A percentile compares a stretch with the other conserved stretches of the same genome.
phyloP scores from a whole-genome alignment of 2,329 filamentous ascomycete genomes.

The Aspergillus ochraceoroseus region DNA sequence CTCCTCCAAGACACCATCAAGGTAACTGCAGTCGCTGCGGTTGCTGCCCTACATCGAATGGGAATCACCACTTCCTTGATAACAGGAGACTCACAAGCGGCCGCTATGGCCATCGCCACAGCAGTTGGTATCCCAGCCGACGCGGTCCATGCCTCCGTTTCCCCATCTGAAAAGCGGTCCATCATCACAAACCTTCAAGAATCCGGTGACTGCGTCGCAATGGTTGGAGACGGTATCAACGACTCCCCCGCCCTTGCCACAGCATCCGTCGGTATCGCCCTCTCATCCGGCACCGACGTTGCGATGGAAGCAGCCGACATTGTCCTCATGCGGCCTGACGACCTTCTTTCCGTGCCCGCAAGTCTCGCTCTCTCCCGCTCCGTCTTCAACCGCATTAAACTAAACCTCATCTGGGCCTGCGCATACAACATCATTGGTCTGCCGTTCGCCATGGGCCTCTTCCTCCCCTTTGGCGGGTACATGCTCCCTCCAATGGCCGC shows the following conservation, averaged over 20 bases:
- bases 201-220: conserved; percentile 73
- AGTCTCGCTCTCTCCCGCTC: conserved; percentile 73
- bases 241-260: conserved; percentile 93
- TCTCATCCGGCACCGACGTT: conserved; percentile 88
- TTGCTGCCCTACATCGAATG: conserved; percentile 77
- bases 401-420: conserved; percentile 90
- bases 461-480: conserved; percentile 80
- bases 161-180: conserved; percentile 82
- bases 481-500: conserved; percentile 87
- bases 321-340: conserved; percentile 87
- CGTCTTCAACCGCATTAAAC: conserved; percentile 88
- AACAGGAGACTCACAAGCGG: conserved; percentile 82
- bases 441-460: conserved; percentile 94
- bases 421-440: conserved; percentile 87
- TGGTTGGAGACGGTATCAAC: conserved; percentile 98
- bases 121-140: conserved; percentile 72
- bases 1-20: conserved; percentile 89
- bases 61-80: conserved; percentile 85
- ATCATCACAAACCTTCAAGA: conserved; percentile 75
- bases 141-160: conserved; percentile 79
- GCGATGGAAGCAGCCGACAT: conserved; percentile 96
- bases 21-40: conserved; percentile 71
- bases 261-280: conserved; percentile 86
- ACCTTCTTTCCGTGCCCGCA: conserved; percentile 88
- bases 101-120: conserved; percentile 75